A percentile compares a stretch with the other conserved stretches of the same genome.
Conservation (phyloP, 768 basidiomycete species). For the Russula abietina region DNA sequence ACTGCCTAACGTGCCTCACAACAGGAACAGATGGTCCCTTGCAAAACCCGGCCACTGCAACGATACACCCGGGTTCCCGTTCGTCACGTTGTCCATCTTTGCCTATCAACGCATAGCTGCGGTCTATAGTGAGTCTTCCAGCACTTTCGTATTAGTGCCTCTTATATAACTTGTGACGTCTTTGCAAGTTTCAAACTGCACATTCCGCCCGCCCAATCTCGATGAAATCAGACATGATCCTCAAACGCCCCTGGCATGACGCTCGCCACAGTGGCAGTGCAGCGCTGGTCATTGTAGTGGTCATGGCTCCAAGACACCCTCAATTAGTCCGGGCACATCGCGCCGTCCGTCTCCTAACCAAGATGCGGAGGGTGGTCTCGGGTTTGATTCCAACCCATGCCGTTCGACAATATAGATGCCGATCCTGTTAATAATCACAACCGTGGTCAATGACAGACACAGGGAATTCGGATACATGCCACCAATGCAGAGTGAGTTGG, state of each 20-base stretch:
- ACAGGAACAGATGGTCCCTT: slow-evolving; percentile 47
- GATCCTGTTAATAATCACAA: slow-evolving; percentile 45
- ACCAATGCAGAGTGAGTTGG: slow-evolving; percentile 45
- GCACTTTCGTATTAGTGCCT: not conserved
- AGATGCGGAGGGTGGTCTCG: slow-evolving; percentile 43
- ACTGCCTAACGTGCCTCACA: slow-evolving; percentile 39
- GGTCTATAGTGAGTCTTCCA: slow-evolving; percentile 59
- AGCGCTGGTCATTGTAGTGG: slow-evolving; percentile 24
- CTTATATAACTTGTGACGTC: slow-evolving; percentile 6
- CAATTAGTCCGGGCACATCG: slow-evolving; percentile 68
- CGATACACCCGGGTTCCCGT: not conserved
- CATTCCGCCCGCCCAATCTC: slow-evolving; percentile 78
- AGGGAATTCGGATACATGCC: slow-evolving; percentile 32
- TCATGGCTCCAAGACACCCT: slow-evolving; percentile 59
- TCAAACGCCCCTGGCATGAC: slow-evolving; percentile 80
- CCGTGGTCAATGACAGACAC: slow-evolving; percentile 27
- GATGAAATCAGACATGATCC: slow-evolving; percentile 88
- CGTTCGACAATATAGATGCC: slow-evolving; percentile 13
- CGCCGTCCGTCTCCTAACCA: slow-evolving; percentile 62
- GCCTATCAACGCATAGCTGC: slow-evolving; percentile 43
- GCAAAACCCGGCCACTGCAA: slow-evolving; percentile 47
- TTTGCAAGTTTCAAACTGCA: slow-evolving; percentile 65
- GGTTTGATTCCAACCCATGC: slow-evolving; percentile 49
- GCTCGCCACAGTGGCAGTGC: slow-evolving; percentile 47
- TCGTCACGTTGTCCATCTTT: not conserved